Evolutionary conservation across 208 protist species (phyloP).

Genomic region (Leishmania braziliensis): DNA sequence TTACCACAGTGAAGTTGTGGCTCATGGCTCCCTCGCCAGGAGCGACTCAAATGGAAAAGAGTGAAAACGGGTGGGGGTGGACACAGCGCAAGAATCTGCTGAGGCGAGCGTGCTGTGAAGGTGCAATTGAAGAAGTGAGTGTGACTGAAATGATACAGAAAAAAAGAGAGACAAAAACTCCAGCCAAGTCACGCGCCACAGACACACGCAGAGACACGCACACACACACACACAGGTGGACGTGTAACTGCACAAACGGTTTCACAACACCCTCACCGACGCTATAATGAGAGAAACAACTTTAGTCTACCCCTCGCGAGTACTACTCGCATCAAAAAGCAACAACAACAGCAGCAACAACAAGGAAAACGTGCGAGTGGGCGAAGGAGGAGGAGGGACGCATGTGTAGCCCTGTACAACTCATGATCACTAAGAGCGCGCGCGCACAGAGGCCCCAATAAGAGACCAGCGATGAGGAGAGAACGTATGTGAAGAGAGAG

Average conservation of each 20-base stretch:
- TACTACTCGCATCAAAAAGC: not conserved
- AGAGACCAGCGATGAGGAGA: not conserved
- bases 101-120: not conserved
- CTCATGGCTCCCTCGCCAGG: not conserved
- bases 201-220: too few relatives aligned
- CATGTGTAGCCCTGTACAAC: not conserved
- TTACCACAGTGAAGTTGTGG: not conserved
- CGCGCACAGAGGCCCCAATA: too few relatives aligned
- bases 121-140: not conserved
- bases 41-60: not conserved
- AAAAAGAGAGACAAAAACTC: not conserved
- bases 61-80: not conserved
- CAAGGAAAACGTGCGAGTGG: not conserved
- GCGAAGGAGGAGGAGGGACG: not conserved
- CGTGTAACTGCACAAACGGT: not conserved
- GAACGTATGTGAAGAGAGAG: not conserved
- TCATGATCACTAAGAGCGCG: not conserved
- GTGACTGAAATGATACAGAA: not conserved
- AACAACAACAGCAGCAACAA: too few relatives aligned
- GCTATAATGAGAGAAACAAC: not conserved
- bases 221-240: not conserved
- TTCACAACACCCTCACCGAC: not conserved
- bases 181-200: not conserved
- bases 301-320: too few relatives aligned
- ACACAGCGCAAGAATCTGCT: not conserved